Percentiles rank a stretch among this genome's conserved stretches.
Conservation (phyloP, 225 moss, liverwort and hornwort species). For the Sphagnum tenellum region DNA sequence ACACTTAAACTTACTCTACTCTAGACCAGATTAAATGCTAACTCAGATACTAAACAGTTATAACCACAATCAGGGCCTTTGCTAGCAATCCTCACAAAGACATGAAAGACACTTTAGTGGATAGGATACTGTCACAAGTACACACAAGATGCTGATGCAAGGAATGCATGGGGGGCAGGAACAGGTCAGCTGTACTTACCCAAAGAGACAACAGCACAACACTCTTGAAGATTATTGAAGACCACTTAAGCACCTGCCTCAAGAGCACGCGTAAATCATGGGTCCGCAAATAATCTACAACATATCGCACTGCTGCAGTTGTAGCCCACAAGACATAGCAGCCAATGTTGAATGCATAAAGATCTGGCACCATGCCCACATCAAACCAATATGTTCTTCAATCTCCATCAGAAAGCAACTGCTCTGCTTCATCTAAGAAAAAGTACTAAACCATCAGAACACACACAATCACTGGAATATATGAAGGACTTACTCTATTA, state of each 20-base stretch:
- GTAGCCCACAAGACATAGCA: constrained; percentile 94
- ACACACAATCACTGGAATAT: too few species aligned
- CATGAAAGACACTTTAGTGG: too few species aligned
- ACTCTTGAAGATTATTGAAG: constrained; percentile 88
- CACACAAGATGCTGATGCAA: too few species aligned
- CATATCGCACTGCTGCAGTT: constrained; percentile 83
- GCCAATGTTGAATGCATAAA: constrained; percentile 98
- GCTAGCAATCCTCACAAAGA: too few species aligned
- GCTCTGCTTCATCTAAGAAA: too few species aligned
- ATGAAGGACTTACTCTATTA: too few species aligned
- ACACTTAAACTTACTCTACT: too few species aligned
- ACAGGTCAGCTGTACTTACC: constrained; percentile 38
- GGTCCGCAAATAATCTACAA: constrained; percentile 69
- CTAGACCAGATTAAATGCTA: too few species aligned
- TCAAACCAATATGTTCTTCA: neutral
- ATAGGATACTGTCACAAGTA: too few species aligned
- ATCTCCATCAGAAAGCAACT: neutral
- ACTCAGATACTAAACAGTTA: too few species aligned
- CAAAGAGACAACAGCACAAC: constrained; percentile 76
- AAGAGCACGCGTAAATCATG: constrained; percentile 78
- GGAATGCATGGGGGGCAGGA: neutral
- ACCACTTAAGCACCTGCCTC: constrained; percentile 92
- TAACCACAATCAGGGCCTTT: too few species aligned
- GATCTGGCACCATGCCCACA: constrained; percentile 31
- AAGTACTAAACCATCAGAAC: too few species aligned